phyloP scores from a whole-genome alignment of 805 yeast species.

The Yarrowia bubula region DNA sequence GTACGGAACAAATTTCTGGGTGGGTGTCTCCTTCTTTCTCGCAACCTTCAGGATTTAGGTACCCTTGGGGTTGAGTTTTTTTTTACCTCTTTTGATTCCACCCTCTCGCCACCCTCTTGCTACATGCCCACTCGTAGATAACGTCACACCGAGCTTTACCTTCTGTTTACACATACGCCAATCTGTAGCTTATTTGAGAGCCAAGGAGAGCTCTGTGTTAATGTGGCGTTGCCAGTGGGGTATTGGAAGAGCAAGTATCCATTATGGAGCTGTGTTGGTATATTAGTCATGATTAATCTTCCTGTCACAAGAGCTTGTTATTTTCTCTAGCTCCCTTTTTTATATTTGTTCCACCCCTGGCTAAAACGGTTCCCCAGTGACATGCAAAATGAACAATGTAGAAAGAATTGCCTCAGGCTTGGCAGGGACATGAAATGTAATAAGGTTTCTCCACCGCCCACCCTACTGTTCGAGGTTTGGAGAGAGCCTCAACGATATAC shows the following conservation, averaged over 20 bases:
- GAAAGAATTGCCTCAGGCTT: slow-evolving; percentile 24
- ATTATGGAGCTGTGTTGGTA: no score
- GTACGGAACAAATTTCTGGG: not conserved
- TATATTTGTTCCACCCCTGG: not conserved
- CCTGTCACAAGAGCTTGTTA: not conserved
- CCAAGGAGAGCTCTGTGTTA: not conserved
- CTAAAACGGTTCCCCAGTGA: not conserved
- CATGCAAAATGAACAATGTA: not conserved
- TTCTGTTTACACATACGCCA: slow-evolving; percentile 22
- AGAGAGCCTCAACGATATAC: not conserved
- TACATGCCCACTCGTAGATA: slow-evolving; percentile 3
- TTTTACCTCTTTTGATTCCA: not conserved
- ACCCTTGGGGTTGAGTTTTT: slow-evolving; percentile 16
- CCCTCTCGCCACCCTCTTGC: slow-evolving; percentile 9
- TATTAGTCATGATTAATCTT: not conserved
- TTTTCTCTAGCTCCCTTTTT: slow-evolving; percentile 9
- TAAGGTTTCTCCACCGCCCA: slow-evolving; percentile 28
- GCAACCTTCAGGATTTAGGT: not conserved
- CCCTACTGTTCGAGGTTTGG: not conserved
- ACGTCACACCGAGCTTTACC: not conserved
- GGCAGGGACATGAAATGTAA: slow-evolving; percentile 14
- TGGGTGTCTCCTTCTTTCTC: not conserved
- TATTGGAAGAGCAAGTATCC: no score
- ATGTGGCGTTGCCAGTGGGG: no score
- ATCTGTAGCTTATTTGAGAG: not conserved